Base-by-base conservation (phyloP, 1,284 basidiomycete genomes). In the Trichosporon ovoides region DNA sequence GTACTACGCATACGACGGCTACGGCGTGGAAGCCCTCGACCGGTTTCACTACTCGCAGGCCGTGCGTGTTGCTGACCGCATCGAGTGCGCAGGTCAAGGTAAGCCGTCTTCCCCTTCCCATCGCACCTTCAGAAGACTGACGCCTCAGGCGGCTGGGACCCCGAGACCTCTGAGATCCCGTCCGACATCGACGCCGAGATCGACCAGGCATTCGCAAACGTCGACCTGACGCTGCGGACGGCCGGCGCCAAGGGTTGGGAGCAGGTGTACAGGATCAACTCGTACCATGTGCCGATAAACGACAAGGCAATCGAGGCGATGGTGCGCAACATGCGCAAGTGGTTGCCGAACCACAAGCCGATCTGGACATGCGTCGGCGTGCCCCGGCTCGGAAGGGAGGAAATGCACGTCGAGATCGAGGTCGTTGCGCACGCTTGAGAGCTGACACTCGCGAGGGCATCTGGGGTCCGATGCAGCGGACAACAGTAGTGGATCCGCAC, bases 381-480 rank as follows among this genome's bases (percentile, higher is more conserved):
- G 2, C 19, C 58, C 9, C 18, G 38, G 18, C 58, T 70, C 4
- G 68, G 52, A 1, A 51, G 34, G 22, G 57, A 59, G 4, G 64
- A 62, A 16, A 70, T 70, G 69, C 51, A 52, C 22, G 66, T 68
- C 10, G 71, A 71, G 61, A 64, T 70, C 24, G 66, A 71, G 52
- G 68, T 69, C 3, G 55, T 38, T 12, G 70, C 70, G 2, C 57
- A 66, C 19, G 28, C 28, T 31, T 9, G 9, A 9, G 9, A 31
- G 28, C 28, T 31, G 28, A 5, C 9, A 9, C 9, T 9, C 5
- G 5, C 4, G 28, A 31, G 28, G 9, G 5, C 4, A 5, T 9
- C 4, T 4, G 28, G 9, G 4, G 9, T 9, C 28, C 9, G 5
- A 31, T 31, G 28, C 28, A 31, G 9, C 9, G 28, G n/a, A n/a